Evolutionary conservation across 441 rosid genomes (phyloP), one percentile per base, ranked within the genome.

Genomic region (Populus tomentosa): DNA sequence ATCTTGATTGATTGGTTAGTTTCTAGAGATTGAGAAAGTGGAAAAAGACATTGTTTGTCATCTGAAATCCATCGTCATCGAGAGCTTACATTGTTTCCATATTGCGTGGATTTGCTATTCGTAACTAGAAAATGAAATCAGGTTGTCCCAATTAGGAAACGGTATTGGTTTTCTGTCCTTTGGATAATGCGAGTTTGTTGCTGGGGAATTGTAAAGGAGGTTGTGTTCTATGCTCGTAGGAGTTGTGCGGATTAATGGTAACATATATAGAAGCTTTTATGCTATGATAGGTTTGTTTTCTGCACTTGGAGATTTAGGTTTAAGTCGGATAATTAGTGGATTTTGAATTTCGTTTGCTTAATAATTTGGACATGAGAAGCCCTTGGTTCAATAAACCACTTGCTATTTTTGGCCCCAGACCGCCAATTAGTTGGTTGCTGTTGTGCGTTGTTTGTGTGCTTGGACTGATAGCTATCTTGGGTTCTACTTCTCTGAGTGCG

Each of bases 301-400:
- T 61, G 69, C 70, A 56, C 73, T 80, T 84, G 83, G 30, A 28
- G 78, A 73, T 64, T 82, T 70, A 70, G 67, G 81, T 78, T 77
- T 67, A 82, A 69, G 28, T 73, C 66, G 75, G 77, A 69, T 78
- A 69, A 79, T 70, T 81, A 80, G 87, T 80, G 75, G 75, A 79
- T 70, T 80, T 79, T 64, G 79, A 74, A 66, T 64, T 70, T 80
- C 74, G 42, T 36, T 35, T 79, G 75, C 42, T 59, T 69, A 62
- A 81, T 66, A 71, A 63, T 83, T 84, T 83, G 91, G 96, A 89
- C 85, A 95, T 95, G 99, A 93, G 97, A 95, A 86, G 90, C 89
- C 87, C 90, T 80, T 90, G 94, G 91, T 83, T 80, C 74, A 90
- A 82, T 81, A 90, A 88, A 77, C 82, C 88, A 40, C 84, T 89